Base-by-base conservation (phyloP, 2,329 filamentous ascomycete genomes). In the Colletotrichum sp. region DNA sequence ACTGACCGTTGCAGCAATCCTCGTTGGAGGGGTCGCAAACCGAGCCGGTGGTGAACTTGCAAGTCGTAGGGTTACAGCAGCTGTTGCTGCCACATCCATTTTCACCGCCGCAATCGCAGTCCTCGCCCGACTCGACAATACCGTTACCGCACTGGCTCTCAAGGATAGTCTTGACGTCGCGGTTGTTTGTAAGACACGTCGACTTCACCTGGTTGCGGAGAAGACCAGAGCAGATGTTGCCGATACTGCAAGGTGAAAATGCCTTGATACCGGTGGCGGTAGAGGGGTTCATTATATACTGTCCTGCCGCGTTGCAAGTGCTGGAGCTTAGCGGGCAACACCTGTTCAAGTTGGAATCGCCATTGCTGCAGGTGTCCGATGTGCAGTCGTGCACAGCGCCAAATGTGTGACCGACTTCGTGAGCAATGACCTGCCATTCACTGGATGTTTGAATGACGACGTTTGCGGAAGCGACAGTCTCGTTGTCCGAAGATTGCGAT, bases 281-380 rank as follows among this genome's bases (percentile, higher is more conserved):
- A 13, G 94, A 97, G 0, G 97, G 97, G 83, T 98, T 98, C 97
- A 99, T 99, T 84, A 99, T 96, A 85, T 92, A 99, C 75, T 90
- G 85, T n/a, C 91, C 93, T 57, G 89, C 87, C 27, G 97, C 97
- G 83, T 98, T 89, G 83, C 97, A 99, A 0, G 86, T 89, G 57
- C 77, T 83, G 11, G 87, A 81, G 79, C 89, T 94, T 9, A 98
- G 87, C 0, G 96, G 97, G 80, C 97, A 99, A 84, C 97, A 99
- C 80, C 90, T 85, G 79, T 89, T 89, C 71, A 82, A 84, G 12
- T 83, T 82, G 8, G 84, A 84, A 48, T 91, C 91, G 25, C 91
- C 88, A 75, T 95, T 89, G 8, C 81, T 80, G 82, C 96, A 98
- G 4, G 93, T 90, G n/a, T 84, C 77, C 0, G 87, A 82, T 4